A percentile compares a stretch with the other conserved stretches of the same genome.
Evolutionary conservation across 768 basidiomycete genomes (phyloP).

Genomic region (Suillus subaureus): DNA sequence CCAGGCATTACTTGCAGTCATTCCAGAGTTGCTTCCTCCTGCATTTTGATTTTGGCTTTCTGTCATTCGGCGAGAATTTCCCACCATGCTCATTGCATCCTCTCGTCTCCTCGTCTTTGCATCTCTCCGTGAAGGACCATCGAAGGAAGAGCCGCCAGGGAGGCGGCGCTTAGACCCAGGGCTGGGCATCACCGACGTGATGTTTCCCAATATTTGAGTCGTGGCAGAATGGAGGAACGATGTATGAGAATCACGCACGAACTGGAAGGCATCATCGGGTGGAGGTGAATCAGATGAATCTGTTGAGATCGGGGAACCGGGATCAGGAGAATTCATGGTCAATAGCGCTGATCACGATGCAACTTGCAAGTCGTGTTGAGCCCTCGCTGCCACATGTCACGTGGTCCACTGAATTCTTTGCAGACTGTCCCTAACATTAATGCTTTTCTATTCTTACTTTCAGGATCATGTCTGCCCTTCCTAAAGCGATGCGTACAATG

Average conservation of each 20-base stretch:
- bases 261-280: conserved; percentile 35
- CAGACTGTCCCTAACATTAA: too few relatives aligned
- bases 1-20: conserved; percentile 20
- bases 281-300: conserved; percentile 41
- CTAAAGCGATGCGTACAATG: conserved; percentile 32
- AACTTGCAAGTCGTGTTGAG: background rate
- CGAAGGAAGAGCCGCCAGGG: conserved; percentile 48
- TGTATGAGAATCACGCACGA: conserved; percentile 33
- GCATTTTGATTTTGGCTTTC: conserved; percentile 25
- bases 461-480: conserved; percentile 18
- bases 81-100: conserved; percentile 34
- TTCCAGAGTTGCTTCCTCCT: conserved; percentile 12
- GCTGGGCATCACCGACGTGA: conserved; percentile 22
- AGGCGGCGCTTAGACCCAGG: conserved; percentile 50
- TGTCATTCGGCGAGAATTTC: conserved; percentile 25
- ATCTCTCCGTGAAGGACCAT: conserved; percentile 46
- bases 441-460: background rate
- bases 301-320: conserved; percentile 38
- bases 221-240: conserved; percentile 18
- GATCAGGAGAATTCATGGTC: conserved; percentile 40
- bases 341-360: background rate
- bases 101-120: conserved; percentile 53
- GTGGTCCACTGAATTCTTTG: background rate
- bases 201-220: conserved; percentile 20
- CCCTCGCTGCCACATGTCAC: background rate